Conservation (phyloP, 495 filamentous ascomycete genomes). For the Podospora didyma region DNA sequence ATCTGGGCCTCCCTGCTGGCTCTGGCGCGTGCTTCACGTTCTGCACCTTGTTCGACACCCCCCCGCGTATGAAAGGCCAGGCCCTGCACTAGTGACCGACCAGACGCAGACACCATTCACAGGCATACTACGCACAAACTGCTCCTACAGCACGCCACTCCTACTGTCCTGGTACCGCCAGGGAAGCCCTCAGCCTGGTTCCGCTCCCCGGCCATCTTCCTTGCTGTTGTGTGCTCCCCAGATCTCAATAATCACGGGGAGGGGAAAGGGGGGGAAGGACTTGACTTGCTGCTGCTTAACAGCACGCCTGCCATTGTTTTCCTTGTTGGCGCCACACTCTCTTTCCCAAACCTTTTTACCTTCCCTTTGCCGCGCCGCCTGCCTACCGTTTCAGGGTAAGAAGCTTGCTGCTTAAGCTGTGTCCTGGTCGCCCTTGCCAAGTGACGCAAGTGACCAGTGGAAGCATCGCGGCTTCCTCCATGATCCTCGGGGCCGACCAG, state of each 20-base stretch:
- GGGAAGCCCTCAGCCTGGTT: constrained; percentile 13
- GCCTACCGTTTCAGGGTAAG: neutral
- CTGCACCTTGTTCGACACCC: constrained; percentile 2
- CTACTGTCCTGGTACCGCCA: constrained; percentile 21
- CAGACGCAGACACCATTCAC: neutral
- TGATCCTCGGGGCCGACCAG: neutral
- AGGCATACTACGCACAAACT: no score
- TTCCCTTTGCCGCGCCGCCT: neutral
- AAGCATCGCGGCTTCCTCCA: neutral
- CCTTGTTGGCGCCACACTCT: neutral
- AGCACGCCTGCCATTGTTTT: neutral
- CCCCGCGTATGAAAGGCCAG: neutral
- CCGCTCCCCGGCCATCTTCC: constrained; percentile 7
- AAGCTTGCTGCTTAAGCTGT: neutral
- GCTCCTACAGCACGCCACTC: constrained; percentile 14
- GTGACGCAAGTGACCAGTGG: neutral
- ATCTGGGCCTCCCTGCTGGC: constrained; percentile 14
- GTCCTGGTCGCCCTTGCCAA: neutral
- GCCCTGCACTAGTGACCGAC: constrained; percentile 9
- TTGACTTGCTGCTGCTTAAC: no score
- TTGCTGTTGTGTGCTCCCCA: neutral
- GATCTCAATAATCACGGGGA: constrained; percentile 8
- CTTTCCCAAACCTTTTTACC: neutral
- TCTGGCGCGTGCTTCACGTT: constrained; percentile 5
- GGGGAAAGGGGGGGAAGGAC: neutral